Percentiles rank a stretch among this genome's conserved stretches.
Evolutionary conservation across 176 grass and related monocot species (phyloP).

Genomic region (Cenchrus fungigraminus): DNA sequence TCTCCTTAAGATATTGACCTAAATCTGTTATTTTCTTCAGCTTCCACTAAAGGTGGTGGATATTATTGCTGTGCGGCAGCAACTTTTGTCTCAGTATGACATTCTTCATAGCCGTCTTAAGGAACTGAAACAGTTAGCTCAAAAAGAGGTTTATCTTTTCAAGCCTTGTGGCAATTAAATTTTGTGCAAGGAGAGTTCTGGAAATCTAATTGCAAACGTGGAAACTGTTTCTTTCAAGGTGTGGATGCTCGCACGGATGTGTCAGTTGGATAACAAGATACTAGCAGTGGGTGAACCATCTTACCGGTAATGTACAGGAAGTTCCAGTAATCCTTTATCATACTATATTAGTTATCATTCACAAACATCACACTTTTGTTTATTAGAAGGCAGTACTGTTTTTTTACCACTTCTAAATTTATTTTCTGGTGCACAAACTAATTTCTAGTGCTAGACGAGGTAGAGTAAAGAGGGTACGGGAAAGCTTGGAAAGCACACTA

Average conservation of each 20-base stretch:
- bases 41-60: constrained; percentile 81
- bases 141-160: constrained; percentile 77
- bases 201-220: constrained; percentile 24
- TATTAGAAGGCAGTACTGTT: constrained; percentile 28
- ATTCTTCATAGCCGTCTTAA: constrained; percentile 82
- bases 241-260: constrained; percentile 95
- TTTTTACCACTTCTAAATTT: constrained; percentile 24
- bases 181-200: constrained; percentile 7
- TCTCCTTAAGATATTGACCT: constrained; percentile 23
- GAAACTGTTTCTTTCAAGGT: constrained; percentile 61
- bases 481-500: constrained; percentile 88
- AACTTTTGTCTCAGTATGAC: constrained; percentile 96
- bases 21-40: constrained; percentile 51
- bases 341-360: constrained; percentile 2
- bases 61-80: constrained; percentile 75
- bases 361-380: constrained; percentile 1
- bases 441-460: constrained; percentile 71
- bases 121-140: constrained; percentile 73
- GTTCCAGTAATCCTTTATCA: background rate
- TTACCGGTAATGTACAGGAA: constrained; percentile 69
- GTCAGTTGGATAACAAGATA: constrained; percentile 98
- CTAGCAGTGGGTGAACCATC: constrained; percentile 87
- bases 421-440: constrained; percentile 37
- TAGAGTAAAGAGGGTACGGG: constrained; percentile 78
- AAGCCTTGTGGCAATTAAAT: constrained; percentile 23